Conservation (phyloP, 139 green algal species). For the Pleodorina starrii region DNA sequence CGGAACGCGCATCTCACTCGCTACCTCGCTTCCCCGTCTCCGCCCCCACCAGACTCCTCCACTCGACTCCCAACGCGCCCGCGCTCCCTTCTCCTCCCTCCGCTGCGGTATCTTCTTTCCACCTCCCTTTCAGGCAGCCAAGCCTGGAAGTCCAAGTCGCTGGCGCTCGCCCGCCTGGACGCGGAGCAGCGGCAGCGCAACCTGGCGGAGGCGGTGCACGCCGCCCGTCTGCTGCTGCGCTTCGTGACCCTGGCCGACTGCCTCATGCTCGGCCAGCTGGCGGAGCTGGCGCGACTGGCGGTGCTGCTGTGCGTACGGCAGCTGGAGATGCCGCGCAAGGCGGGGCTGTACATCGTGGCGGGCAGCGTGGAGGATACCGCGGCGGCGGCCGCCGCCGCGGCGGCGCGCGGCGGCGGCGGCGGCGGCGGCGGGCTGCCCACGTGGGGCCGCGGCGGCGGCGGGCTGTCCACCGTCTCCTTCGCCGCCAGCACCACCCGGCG, state of each 20-base stretch:
- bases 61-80: no score
- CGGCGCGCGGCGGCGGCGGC: no score
- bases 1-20: no score
- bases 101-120: no score
- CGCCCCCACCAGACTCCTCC: no score
- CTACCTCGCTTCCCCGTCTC: no score
- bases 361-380: slow-evolving; percentile 24
- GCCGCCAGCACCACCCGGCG: neutral
- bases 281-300: slow-evolving; percentile 53
- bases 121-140: slow-evolving; percentile 46
- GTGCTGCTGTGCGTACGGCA: slow-evolving; percentile 40
- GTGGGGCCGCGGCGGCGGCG: slow-evolving; percentile 3
- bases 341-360: slow-evolving; percentile 36
- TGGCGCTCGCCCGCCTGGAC: neutral
- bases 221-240: slow-evolving; percentile 37
- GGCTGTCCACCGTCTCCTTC: slow-evolving; percentile 3
- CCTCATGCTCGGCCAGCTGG: slow-evolving; percentile 54
- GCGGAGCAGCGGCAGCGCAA: neutral
- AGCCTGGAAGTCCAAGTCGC: slow-evolving; percentile 47
- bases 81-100: no score
- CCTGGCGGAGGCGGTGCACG: slow-evolving; percentile 38
- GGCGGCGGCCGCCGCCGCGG: neutral
- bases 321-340: slow-evolving; percentile 47
- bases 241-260: slow-evolving; percentile 55
- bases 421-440: neutral